Evolutionary conservation across 129 eudicot species (phyloP), one percentile per base, ranked within the genome.

Genomic region (Escallonia herrerae): DNA sequence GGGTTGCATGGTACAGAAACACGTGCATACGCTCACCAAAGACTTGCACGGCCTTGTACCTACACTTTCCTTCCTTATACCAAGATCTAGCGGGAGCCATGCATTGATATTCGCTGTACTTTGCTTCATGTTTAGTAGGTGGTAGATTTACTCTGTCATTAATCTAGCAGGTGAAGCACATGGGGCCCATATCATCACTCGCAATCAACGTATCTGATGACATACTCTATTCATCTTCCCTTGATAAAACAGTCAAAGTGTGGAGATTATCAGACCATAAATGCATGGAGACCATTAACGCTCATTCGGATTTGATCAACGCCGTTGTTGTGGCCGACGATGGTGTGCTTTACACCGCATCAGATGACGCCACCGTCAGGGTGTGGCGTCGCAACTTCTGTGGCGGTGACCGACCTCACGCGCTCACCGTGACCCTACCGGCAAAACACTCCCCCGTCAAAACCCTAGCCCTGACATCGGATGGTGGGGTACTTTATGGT

Each of bases 371-470:
- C 63, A 79, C 89, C 0, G 82, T 83, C 15, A 60, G 73, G 14
- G 84, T 83, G 13, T 83, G 89, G 89, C 74, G 80, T 5, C 87
- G 84, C 64, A 72, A 75, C 61, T 74, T 82, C 51, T 71, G 76
- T 53, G 14, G 70, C 43, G 75, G 78, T 1, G 56, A 72, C 41
- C 75, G 81, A 7, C 80, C 76, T 8, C 87, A 82, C 44, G 56
- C 81, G 12, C 84, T 82, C 66, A 82, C 79, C 13, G 73, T 78
- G 1, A 77, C 79, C 44, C 68, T 77, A 6, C 80, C 86, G 0
- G 78, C 82, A n/a, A 77, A 77, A 57, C 22, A 51, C 60, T 81
- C 86, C 5, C 86, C 86, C 7, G 86, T 77, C 14, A 77, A 78
- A 38, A 57, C 83, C 66, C 73, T 82, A 43, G 43, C 79, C 59